Base-by-base conservation (phyloP, 2,329 filamentous ascomycete genomes). In the Fusarium guadeloupense region DNA sequence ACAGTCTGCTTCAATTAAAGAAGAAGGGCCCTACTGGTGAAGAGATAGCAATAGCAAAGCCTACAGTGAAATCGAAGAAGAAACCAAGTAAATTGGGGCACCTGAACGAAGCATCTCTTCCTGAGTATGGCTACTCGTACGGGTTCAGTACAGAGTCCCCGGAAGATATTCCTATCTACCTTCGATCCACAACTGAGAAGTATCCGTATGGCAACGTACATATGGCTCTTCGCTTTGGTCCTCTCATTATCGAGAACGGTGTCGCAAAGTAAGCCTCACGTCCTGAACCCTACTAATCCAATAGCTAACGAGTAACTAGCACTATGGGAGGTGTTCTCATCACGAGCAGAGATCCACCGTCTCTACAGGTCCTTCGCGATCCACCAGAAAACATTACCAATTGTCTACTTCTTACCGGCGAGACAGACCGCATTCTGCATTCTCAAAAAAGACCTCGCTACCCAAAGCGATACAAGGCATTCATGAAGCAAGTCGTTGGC, bases 401-500 rank as follows among this genome's bases (percentile, higher is more conserved):
- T 13, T 67, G 64, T 10, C 53, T 72, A n/a, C 54, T 70, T 7
- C 43, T 71, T 3, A 57, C 56, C 4, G 69, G 64, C 3, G 47
- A 55, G 5, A 31, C 41, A 1, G 49, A 70, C n/a, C 55, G 69
- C 4, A 17, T 26, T 1, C 44, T 72, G 1, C 59, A 59, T 9
- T 44, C 46, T 0, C 67, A 72, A n/a, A 50, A 48, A 4, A 44
- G 64, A 6, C 59, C 62, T 3, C 49, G 61, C 5, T n/a, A 41
- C 6, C 66, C 53, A 1, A 76, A 75, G 37, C 69, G 74, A 6
- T 74, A 73, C 58, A 77, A 76, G 38, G 69, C 69, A 4, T 64
- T 76, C 35, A 71, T 77, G 72, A 78, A 78, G 48, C 76, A 78
- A 60, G 71, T 78, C 7, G 74, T 75, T 9, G 76, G 76, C 1